Evolutionary conservation across 371 early-diverging fungal genomes (phyloP), one percentile per base, ranked within the genome.

Genomic region (Zychaea mexicana): DNA sequence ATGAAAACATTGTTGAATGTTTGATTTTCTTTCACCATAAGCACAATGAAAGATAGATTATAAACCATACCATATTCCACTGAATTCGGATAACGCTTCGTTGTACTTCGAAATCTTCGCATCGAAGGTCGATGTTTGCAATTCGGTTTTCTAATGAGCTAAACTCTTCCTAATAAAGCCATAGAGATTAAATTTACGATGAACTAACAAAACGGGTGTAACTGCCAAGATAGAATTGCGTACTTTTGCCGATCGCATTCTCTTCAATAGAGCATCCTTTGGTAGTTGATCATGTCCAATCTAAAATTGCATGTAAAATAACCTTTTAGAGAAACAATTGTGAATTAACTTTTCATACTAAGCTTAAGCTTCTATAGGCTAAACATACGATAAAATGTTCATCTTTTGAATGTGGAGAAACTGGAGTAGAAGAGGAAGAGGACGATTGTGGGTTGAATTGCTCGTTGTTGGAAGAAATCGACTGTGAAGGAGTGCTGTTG

Each of bases 201-300:
- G 8, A 28, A 42, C n/a, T 12, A 42, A 42, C 15, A 1, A 42
- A 17, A 7, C 4, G 10, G 10, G n/a, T 15, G 4, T 12, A 22
- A 24, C 6, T 49, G 3, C n/a, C 24, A 22, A 1, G 24, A 4
- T 49, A 24, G 4, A 24, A 4, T 0, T 22, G 26, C 56, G 17
- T 64, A 68, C 68, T 33, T 68, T 68, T 9, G 61, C 64, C 21
- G 45, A 32, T 5, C 56, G 60, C 68, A 68, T 68, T 45, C 39
- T 60, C 19, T 56, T 55, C n/a, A 68, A 26, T 17, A 68, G 53
- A n/a, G 39, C 57, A 10, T 59, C 57, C 38, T 64, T 68, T 17
- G 68, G 47, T 30, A 54, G 42, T 2, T 30, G 31, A 12, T 60
- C 61, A 10, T 46, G 47, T 13, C 47, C 57, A 36, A 26, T 54